A percentile compares a stretch with the other conserved stretches of the same genome.
Conservation (phyloP, 306 rosid genomes). For the Inga oerstediana region DNA sequence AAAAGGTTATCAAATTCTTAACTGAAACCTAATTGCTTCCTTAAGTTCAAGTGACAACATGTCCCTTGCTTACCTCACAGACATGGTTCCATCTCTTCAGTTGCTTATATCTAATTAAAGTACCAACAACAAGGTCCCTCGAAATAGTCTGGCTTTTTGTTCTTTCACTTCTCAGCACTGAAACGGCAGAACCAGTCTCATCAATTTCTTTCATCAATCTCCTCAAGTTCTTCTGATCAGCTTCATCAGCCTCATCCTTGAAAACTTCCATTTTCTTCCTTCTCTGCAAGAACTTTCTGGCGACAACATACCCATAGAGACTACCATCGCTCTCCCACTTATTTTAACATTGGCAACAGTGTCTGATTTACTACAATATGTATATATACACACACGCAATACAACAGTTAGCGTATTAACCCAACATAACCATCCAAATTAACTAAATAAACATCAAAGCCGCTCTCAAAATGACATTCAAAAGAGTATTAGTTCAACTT, state of each 20-base stretch:
- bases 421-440: not conserved
- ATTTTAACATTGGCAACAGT: conserved; percentile 48
- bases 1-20: not conserved
- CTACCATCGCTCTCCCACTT: conserved; percentile 53
- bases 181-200: conserved; percentile 76
- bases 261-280: conserved; percentile 67
- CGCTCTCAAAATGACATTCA: not conserved
- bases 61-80: conserved; percentile 61
- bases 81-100: conserved; percentile 85
- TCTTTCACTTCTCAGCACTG: conserved; percentile 63
- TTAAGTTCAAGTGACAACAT: not conserved
- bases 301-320: conserved; percentile 77
- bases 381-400: not conserved
- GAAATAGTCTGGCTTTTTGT: conserved; percentile 52
- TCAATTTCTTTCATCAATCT: conserved; percentile 77
- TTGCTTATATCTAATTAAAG: conserved; percentile 86
- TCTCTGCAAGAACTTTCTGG: conserved; percentile 76
- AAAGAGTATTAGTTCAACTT: not conserved
- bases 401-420: conserved; percentile 8
- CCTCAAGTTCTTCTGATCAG: conserved; percentile 85
- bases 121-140: conserved; percentile 73
- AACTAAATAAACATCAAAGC: not conserved
- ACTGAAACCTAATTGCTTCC: not conserved
- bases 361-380: conserved; percentile 47
- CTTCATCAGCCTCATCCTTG: conserved; percentile 85